Percentiles rank a stretch among this genome's conserved stretches.
Evolutionary conservation across 1,284 basidiomycete genomes (phyloP).

Genomic region (Lentinula novae-zelandiae): DNA sequence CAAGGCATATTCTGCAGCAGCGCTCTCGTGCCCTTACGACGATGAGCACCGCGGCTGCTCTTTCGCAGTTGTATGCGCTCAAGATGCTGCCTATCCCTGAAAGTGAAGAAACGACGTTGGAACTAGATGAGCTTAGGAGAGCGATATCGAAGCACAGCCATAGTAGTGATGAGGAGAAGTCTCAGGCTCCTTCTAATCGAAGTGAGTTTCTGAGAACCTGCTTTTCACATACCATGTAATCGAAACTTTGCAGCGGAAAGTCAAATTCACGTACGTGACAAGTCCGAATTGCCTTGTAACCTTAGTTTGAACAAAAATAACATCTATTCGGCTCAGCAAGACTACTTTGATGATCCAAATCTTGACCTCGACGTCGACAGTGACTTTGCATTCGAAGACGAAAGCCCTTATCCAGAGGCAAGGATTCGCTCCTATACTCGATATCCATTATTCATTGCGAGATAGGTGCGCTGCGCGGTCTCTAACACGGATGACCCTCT

Average conservation of each 20-base stretch:
- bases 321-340: background rate
- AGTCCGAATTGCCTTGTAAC: background rate
- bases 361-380: conserved; percentile 36
- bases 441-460: background rate
- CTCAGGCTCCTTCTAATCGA: background rate
- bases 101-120: background rate
- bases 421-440: background rate
- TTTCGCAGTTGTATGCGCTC: conserved; percentile 7
- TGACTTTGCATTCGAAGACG: conserved; percentile 37
- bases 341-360: conserved; percentile 39
- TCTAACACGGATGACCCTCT: conserved; percentile 52
- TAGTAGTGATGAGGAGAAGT: background rate
- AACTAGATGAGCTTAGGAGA: background rate
- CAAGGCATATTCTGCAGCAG: background rate
- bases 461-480: conserved; percentile 50
- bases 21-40: background rate
- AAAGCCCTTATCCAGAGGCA: conserved; percentile 54
- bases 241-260: background rate
- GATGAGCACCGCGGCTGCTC: conserved; percentile 7
- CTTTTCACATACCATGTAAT: background rate
- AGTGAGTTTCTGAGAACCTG: background rate
- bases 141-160: background rate
- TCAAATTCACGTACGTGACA: conserved; percentile 3
- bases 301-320: background rate
- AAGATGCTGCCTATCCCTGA: conserved; percentile 8